Base-by-base conservation (phyloP, 2,329 filamentous ascomycete genomes). In the Thelonectria discophora region DNA sequence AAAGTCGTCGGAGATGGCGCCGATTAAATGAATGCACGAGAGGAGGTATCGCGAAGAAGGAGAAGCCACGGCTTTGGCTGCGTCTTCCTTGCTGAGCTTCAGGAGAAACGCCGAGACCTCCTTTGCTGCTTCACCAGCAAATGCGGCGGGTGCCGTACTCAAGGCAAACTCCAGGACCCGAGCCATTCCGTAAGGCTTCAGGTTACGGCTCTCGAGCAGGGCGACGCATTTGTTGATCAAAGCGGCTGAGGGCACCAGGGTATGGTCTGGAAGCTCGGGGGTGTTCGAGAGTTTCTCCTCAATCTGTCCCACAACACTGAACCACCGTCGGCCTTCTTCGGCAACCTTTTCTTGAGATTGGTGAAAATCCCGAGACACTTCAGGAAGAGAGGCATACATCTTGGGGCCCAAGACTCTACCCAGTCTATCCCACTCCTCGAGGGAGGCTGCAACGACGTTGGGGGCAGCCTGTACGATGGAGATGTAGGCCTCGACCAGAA, bases 301-400 rank as follows among this genome's bases (percentile, higher is more conserved):
- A 5, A 87, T 76, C 18, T 79, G 77, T 1, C 81, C 81, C 1
- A 80, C 81, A 10, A 93, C 76, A 2, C 84, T 78, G 62, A 91
- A 89, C 78, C 92, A 92, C 1, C 91, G 88, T 47, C 82, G 80
- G 0, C 89, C 88, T 69, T 90, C 85, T 7, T 88, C 82, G 10
- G 86, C 85, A 24, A 97, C 82, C 42, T 81, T 80, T 52, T 86
- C 83, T 73, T 97, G 93, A 0, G 92, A 96, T 43, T 83, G 82
- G 24, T 86, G 83, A 67, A 91, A 91, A 17, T 93, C 90, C 64
- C 90, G 90, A 0, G 93, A 93, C 58, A 94, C 88, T 72, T 94
- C 93, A 1, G 94, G 93, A 5, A 92, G 83, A 0, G 93, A 96
- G 6, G 86, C 86, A 55, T 88, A 88, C 58, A 97, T 88, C 39